phyloP scores from a whole-genome alignment of 345 rosid species.

The Mercurialis annua region DNA sequence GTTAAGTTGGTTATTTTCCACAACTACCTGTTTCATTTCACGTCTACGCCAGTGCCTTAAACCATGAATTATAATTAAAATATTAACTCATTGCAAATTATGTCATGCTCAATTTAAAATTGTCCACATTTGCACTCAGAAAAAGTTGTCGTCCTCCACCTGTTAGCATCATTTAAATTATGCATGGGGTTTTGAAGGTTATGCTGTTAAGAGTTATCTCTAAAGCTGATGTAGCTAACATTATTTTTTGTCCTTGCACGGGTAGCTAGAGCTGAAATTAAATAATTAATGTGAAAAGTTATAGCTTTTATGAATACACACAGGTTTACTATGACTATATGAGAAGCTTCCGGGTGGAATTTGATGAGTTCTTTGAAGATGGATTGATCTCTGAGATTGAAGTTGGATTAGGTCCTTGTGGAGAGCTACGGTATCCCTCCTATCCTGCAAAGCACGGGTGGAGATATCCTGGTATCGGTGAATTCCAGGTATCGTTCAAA shows the following conservation, averaged over 20 bases:
- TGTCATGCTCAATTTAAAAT: not conserved
- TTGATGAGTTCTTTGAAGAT: slow-evolving; percentile 65
- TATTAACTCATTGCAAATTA: not conserved
- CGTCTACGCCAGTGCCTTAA: not conserved
- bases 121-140: not conserved
- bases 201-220: not conserved
- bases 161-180: not conserved
- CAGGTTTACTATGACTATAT: slow-evolving; percentile 97
- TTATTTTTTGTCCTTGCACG: not conserved
- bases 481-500: slow-evolving; percentile 70
- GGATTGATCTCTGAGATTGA: slow-evolving; percentile 74
- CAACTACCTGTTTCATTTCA: not conserved
- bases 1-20: too few relatives aligned
- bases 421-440: slow-evolving; percentile 91
- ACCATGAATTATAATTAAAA: not conserved
- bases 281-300: not conserved
- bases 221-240: not conserved
- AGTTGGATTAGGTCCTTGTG: slow-evolving; percentile 95
- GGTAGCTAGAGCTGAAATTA: not conserved
- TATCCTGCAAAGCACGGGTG: slow-evolving; percentile 95
- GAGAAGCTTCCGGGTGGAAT: slow-evolving; percentile 94
- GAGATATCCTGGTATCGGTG: slow-evolving; percentile 98
- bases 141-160: not conserved
- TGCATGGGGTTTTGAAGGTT: slow-evolving; percentile 6
- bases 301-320: slow-evolving; percentile 3